Conservation (phyloP, 768 basidiomycete genomes). For the Leccinum pellstonianum region DNA sequence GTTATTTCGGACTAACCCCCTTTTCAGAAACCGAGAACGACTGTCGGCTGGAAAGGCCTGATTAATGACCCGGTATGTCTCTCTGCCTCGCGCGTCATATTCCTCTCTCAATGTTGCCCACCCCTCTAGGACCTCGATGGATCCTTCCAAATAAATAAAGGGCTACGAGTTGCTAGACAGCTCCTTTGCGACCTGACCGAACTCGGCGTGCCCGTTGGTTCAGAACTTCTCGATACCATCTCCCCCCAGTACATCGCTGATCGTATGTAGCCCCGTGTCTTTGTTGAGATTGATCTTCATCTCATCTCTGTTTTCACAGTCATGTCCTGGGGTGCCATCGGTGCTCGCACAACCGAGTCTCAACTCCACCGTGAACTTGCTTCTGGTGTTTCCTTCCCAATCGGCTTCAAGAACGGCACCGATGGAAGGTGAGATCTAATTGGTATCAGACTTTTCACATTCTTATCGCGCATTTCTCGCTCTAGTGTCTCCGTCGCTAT, state of each 20-base stretch:
- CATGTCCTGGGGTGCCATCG: constrained; percentile 93
- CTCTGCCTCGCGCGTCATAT: neutral
- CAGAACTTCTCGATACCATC: constrained; percentile 86
- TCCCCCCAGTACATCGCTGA: constrained; percentile 84
- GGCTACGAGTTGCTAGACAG: constrained; percentile 82
- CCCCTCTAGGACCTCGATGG: constrained; percentile 71
- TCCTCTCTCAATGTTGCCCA: neutral
- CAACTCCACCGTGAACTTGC: constrained; percentile 97
- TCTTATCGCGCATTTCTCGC: constrained; percentile 2
- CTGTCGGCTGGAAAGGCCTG: constrained; percentile 96
- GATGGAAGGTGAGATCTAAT: constrained; percentile 66
- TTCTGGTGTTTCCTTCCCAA: constrained; percentile 95
- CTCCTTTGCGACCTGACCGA: constrained; percentile 90
- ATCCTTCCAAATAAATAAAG: constrained; percentile 96
- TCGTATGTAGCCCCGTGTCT: constrained; percentile 39
- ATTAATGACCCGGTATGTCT: constrained; percentile 74
- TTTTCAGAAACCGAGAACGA: constrained; percentile 88
- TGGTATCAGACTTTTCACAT: neutral
- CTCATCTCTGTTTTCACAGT: constrained; percentile 38
- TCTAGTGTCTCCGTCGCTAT: constrained; percentile 80
- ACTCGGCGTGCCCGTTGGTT: constrained; percentile 89
- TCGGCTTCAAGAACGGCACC: constrained; percentile 99
- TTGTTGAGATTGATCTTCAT: neutral
- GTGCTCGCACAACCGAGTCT: constrained; percentile 95
- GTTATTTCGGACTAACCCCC: constrained; percentile 9